phyloP scores from a whole-genome alignment of 1,139 yeast species.

The Scheffersomyces illinoinensis region DNA sequence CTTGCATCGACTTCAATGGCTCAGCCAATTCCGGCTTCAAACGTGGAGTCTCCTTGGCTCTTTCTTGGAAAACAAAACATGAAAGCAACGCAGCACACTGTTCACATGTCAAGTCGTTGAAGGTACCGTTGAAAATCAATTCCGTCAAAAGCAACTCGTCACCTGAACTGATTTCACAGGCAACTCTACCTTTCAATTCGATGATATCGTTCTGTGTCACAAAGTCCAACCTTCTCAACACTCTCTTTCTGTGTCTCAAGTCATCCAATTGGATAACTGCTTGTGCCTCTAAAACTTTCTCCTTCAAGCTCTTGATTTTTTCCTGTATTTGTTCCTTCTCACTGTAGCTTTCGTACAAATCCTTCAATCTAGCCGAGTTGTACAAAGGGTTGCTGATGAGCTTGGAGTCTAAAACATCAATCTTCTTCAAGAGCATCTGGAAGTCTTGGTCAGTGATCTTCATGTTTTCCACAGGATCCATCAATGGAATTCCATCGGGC shows the following conservation, averaged over 20 bases:
- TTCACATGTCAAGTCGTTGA: constrained; percentile 81
- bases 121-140: constrained; percentile 90
- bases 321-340: constrained; percentile 61
- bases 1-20: constrained; percentile 83
- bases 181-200: constrained; percentile 91
- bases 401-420: constrained; percentile 78
- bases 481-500: constrained; percentile 83
- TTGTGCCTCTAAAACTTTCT: constrained; percentile 77
- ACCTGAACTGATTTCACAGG: constrained; percentile 95
- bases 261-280: constrained; percentile 94
- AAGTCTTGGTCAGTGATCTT: constrained; percentile 83
- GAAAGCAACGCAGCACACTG: constrained; percentile 91
- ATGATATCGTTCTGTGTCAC: constrained; percentile 82
- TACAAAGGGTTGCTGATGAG: constrained; percentile 69
- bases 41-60: constrained; percentile 85
- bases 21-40: constrained; percentile 85
- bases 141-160: constrained; percentile 89
- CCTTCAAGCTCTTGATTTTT: constrained; percentile 61
- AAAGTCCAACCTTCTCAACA: constrained; percentile 78
- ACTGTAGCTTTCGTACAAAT: constrained; percentile 63
- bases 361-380: constrained; percentile 61
- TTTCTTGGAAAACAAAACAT: constrained; percentile 95
- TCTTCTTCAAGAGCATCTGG: constrained; percentile 65
- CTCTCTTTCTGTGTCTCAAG: constrained; percentile 87
- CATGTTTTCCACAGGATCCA: constrained; percentile 93